Conservation (phyloP, 2,329 filamentous ascomycete species). For the Aschersonia sp. region DNA sequence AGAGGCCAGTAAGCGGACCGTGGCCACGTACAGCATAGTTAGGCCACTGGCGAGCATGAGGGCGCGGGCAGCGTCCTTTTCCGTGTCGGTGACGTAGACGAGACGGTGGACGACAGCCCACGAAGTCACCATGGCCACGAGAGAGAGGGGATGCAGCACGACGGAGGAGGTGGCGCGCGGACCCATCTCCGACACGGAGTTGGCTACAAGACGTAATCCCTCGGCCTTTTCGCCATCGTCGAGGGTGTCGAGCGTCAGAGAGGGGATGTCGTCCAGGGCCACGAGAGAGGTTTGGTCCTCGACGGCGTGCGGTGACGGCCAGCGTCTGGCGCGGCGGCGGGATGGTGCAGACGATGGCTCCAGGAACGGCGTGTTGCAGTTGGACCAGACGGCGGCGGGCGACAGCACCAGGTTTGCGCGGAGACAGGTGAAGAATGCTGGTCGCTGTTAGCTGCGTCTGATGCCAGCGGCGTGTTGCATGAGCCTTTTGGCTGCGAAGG, state of each 20-base stretch:
- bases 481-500: too few species aligned
- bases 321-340: conserved; percentile 15
- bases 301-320: too few species aligned
- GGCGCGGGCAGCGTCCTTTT: conserved; percentile 37
- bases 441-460: too few species aligned
- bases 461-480: too few species aligned
- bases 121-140: conserved; percentile 29
- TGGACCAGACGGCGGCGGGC: conserved; percentile 44
- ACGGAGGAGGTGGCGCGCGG: conserved; percentile 50
- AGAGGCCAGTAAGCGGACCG: conserved; percentile 43
- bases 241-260: conserved; percentile 47
- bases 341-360: conserved; percentile 26
- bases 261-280: conserved; percentile 36
- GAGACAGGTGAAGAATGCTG: conserved; percentile 73
- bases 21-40: conserved; percentile 47
- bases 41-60: conserved; percentile 45
- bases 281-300: conserved; percentile 15
- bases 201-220: conserved; percentile 60
- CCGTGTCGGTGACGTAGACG: conserved; percentile 22
- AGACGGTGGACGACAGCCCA: conserved; percentile 32
- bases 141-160: conserved; percentile 44
- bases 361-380: conserved; percentile 49
- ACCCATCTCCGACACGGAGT: conserved; percentile 72
- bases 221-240: conserved; percentile 47
- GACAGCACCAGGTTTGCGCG: conserved; percentile 65